Conservation (phyloP, 345 rosid species). For the Salix caprea region DNA sequence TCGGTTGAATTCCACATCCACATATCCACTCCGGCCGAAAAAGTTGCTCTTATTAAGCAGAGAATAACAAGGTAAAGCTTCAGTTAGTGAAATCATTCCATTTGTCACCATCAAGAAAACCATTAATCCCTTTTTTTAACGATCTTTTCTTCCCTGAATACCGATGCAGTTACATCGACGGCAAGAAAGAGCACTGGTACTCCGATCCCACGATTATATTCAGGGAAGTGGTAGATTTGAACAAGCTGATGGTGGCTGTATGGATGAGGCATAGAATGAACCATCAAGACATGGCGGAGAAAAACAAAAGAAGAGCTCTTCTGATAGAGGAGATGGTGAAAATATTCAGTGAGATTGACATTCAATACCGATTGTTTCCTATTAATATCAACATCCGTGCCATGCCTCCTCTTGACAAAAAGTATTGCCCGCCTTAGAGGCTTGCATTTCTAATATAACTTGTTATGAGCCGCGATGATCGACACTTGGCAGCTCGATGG, state of each 20-base stretch:
- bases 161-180: slow-evolving; percentile 36
- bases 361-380: slow-evolving; percentile 63
- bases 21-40: slow-evolving; percentile 61
- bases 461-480: too few relatives aligned
- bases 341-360: slow-evolving; percentile 65
- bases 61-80: slow-evolving; percentile 46
- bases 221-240: slow-evolving; percentile 51
- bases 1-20: slow-evolving; percentile 68
- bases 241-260: slow-evolving; percentile 47
- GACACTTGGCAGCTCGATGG: too few relatives aligned
- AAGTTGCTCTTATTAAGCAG: slow-evolving; percentile 50
- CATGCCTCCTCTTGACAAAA: slow-evolving; percentile 30
- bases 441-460: too few relatives aligned
- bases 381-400: slow-evolving; percentile 53
- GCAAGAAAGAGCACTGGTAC: slow-evolving; percentile 75
- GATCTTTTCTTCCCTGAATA: background rate
- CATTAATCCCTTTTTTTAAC: background rate
- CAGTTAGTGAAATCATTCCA: background rate
- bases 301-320: slow-evolving; percentile 47
- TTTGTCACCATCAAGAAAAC: background rate
- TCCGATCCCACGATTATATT: slow-evolving; percentile 45
- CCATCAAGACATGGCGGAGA: slow-evolving; percentile 60
- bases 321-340: slow-evolving; percentile 66
- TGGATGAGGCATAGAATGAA: slow-evolving; percentile 70
- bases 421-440: too few relatives aligned